Base-by-base conservation (phyloP, 164 flowering plant species). In the Vitis riparia region DNA sequence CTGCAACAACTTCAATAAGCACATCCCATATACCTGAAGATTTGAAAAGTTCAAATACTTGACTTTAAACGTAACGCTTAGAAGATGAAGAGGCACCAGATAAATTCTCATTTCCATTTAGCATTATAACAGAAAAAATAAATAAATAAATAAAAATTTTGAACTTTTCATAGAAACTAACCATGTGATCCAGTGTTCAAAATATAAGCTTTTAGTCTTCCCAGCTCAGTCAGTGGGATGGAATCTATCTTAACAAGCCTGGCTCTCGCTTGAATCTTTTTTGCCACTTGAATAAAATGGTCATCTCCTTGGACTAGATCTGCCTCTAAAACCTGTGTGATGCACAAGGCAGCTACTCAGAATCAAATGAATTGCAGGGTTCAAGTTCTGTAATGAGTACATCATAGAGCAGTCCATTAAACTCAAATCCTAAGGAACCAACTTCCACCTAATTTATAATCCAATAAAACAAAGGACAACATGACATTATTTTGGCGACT, bases 1-100 rank as follows among this genome's bases (percentile, higher is more conserved):
- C 88, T 17, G 86, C 85, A 60, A 74, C 89, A 71, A 93, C 85
- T 76, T 95, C 99, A 63, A 86, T 64, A 52, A 90, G 92, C 63
- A 77, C 87, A 74, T 87, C 78, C 98, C 98, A 95, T 48, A 81
- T 70, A 69, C 79, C 98, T 95, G 81, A 52, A 65, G 67, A 72
- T 19, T 52, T 65, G 16, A 17, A 71, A 51, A 44, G 50, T 53
- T 29, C 1, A 3, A 37, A 67, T 30, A 62, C 55, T 62, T 23
- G 3, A 47, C 11, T 2, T 50, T 3, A 23, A 49, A 58, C 32
- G 19, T 16, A 48, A 37, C 30, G 37, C 15, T n/a, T 51, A 27
- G 61, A 47, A 59, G 11, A 55, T 48, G 67, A 66, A 53, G 51
- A 53, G 17, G 13, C 53, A 70, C 13, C 9, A 59, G 8, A 29